These are phyloP conservation scores for Alternaria sp. DNA, from an alignment of 2,329 filamentous ascomycete genomes.

Conservation along the genomic window DNA sequence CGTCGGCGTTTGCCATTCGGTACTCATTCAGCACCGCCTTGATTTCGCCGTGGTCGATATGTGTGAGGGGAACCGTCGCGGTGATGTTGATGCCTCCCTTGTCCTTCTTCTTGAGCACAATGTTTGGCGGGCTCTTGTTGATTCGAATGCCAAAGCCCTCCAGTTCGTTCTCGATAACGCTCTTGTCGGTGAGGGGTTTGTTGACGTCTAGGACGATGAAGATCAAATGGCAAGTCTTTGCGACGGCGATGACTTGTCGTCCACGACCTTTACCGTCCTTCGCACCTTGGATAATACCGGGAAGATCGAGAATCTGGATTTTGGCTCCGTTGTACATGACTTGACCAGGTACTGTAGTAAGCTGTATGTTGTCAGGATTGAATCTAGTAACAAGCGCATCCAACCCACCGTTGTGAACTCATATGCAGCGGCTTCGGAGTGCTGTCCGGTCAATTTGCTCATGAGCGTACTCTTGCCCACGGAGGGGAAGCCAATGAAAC, in stretches of 20 bases:
- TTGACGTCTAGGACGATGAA: conserved; percentile 99
- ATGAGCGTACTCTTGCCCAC: conserved; percentile 98
- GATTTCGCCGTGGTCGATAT: conserved; percentile 96
- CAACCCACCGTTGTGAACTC: conserved; percentile 81
- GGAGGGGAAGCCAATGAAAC: conserved; percentile 97
- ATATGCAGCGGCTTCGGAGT: conserved; percentile 96
- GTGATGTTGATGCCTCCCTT: conserved; percentile 97
- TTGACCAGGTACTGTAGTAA: conserved; percentile 96
- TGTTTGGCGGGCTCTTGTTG: conserved; percentile 97
- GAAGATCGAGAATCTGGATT: conserved; percentile 97
- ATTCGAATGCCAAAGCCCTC: conserved; percentile 98
- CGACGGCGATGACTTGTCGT: conserved; percentile 97
- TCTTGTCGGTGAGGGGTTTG: conserved; percentile 96
- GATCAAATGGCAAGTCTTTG: conserved; percentile 98
- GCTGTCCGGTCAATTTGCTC: conserved; percentile 91
- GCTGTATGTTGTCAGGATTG: conserved; percentile 37
- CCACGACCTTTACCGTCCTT: conserved; percentile 98
- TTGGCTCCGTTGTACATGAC: conserved; percentile 96
- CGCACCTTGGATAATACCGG: conserved; percentile 97
- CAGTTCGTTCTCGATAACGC: conserved; percentile 90
- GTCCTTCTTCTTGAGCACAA: conserved; percentile 99
- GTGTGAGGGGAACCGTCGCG: conserved; percentile 87
- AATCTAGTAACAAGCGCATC: background rate
- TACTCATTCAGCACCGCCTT: conserved; percentile 98
- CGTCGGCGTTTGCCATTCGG: conserved; percentile 93